A percentile compares a stretch with the other conserved stretches of the same genome.
Evolutionary conservation across 108 stramenopile species (phyloP).

Genomic region (Conticribra weissflogii): DNA sequence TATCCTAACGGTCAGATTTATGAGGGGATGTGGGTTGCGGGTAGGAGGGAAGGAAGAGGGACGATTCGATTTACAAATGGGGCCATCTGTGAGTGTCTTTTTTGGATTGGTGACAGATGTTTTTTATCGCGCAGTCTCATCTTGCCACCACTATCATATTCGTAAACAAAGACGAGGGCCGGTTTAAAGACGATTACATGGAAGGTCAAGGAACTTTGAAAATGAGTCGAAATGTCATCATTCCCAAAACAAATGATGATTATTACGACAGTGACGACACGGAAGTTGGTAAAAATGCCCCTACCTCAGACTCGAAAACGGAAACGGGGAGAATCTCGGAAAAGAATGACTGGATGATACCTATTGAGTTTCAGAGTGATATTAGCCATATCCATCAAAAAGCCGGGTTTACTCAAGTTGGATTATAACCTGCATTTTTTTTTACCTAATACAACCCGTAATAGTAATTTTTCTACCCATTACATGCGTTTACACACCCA

Average conservation of each 20-base stretch:
- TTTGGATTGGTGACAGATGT: not conserved
- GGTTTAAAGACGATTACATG: conserved; percentile 89
- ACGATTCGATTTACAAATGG: conserved; percentile 86
- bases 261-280: conserved; percentile 4
- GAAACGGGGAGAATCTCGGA: conserved; percentile 4
- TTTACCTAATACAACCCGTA: no score
- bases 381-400: conserved; percentile 84
- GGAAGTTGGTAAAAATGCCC: conserved; percentile 9
- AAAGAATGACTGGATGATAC: conserved; percentile 88
- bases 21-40: conserved; percentile 78
- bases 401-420: conserved; percentile 81
- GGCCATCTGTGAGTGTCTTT: conserved; percentile 55
- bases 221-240: conserved; percentile 67
- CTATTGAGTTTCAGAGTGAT: conserved; percentile 85
- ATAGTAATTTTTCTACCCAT: no score
- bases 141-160: not conserved
- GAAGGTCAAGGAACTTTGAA: conserved; percentile 93
- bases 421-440: conserved; percentile 31
- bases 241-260: conserved; percentile 48
- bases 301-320: not conserved
- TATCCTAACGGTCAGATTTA: conserved; percentile 90
- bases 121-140: no score
- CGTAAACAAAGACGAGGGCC: conserved; percentile 66
- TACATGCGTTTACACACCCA: no score
- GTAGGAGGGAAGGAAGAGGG: conserved; percentile 87